Conservation (phyloP, 2,329 filamentous ascomycete species). For the Boeremia exigua region DNA sequence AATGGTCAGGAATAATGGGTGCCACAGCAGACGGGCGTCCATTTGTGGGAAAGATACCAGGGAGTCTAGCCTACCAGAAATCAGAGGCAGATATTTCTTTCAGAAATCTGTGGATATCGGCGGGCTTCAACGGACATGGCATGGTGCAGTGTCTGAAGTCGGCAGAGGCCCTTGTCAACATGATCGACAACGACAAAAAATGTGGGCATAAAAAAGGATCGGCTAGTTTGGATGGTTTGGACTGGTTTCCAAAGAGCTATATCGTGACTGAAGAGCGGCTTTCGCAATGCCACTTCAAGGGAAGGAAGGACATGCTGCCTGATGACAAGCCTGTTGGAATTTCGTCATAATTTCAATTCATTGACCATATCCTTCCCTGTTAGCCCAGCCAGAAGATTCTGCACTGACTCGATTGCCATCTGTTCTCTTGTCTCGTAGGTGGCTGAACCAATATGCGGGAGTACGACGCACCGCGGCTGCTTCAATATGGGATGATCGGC, state of each 20-base stretch:
- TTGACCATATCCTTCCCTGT: slow-evolving; percentile 37
- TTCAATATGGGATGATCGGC: slow-evolving; percentile 56
- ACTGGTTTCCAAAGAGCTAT: slow-evolving; percentile 63
- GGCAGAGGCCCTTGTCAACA: slow-evolving; percentile 62
- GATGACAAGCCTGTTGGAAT: not conserved
- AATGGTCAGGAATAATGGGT: slow-evolving; percentile 61
- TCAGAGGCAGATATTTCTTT: not conserved
- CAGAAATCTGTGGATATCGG: slow-evolving; percentile 60
- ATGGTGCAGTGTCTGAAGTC: slow-evolving; percentile 70
- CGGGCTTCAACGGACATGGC: slow-evolving; percentile 69
- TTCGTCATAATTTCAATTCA: slow-evolving; percentile 29
- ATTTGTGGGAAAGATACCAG: slow-evolving; percentile 54
- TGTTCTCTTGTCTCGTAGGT: slow-evolving; percentile 64
- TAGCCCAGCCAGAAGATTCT: slow-evolving; percentile 55
- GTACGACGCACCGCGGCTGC: slow-evolving; percentile 57
- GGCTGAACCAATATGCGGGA: slow-evolving; percentile 65
- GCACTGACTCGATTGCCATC: slow-evolving; percentile 63
- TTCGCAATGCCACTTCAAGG: slow-evolving; percentile 26
- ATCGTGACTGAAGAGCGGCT: slow-evolving; percentile 56
- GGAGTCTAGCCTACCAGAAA: slow-evolving; percentile 14
- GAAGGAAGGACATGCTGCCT: slow-evolving; percentile 33
- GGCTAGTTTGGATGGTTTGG: not conserved
- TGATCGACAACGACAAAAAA: slow-evolving; percentile 53
- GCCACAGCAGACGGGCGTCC: slow-evolving; percentile 59
- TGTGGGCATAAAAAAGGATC: slow-evolving; percentile 20